Conservation (phyloP, 1,284 basidiomycete genomes). For the Kalmanozyma brasiliensis region DNA sequence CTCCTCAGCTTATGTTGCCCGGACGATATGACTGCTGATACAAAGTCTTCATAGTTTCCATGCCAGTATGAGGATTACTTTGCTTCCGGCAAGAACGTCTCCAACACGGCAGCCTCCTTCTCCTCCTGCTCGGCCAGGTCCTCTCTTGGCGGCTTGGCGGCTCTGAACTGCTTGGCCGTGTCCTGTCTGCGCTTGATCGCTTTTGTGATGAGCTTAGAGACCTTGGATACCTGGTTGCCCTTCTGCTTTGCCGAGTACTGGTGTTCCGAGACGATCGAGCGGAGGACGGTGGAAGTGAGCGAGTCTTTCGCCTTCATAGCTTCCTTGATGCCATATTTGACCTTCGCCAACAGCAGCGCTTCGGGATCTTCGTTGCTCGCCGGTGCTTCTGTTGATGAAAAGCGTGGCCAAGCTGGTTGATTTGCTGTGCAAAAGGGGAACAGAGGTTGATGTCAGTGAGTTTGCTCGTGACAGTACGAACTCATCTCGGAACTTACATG, state of each 20-base stretch:
- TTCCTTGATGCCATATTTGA: constrained; percentile 56
- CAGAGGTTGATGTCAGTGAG: not conserved
- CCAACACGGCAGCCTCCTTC: constrained; percentile 45
- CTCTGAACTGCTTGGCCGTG: constrained; percentile 49
- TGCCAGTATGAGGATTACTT: too few species aligned
- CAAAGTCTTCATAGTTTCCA: not conserved
- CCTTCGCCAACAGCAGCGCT: constrained; percentile 33
- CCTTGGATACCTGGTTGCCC: constrained; percentile 41
- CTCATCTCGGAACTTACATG: constrained; percentile 12
- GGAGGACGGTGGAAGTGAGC: constrained; percentile 50
- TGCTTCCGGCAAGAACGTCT: constrained; percentile 41
- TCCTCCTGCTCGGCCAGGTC: constrained; percentile 60
- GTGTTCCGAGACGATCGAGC: constrained; percentile 54
- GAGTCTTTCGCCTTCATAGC: constrained; percentile 58
- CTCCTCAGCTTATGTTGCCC: too few species aligned
- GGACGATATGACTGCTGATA: too few species aligned
- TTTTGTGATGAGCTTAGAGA: constrained; percentile 50
- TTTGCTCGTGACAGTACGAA: not conserved
- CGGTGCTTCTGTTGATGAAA: constrained; percentile 26
- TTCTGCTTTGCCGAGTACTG: constrained; percentile 55
- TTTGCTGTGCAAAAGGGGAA: not conserved
- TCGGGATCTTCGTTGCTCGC: constrained; percentile 29
- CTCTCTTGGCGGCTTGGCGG: constrained; percentile 52
- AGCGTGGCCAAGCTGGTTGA: constrained; percentile 22
- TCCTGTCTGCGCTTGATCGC: constrained; percentile 50